Evolutionary conservation across 1,284 basidiomycete genomes (phyloP).

Genomic region (Heimioporus retisporus): DNA sequence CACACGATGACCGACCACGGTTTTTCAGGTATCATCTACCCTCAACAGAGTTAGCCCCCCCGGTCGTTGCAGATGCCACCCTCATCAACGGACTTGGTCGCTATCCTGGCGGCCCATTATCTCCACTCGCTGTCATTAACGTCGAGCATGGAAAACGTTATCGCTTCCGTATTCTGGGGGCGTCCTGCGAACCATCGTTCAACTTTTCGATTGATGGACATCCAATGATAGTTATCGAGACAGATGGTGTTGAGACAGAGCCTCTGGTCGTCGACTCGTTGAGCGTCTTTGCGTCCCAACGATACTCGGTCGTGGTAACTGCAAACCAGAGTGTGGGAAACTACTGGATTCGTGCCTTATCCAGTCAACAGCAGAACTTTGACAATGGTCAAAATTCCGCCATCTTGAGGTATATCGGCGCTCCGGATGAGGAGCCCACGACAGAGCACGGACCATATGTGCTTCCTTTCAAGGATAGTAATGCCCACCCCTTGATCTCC

Average conservation of each 20-base stretch:
- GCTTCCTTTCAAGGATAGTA: constrained; percentile 40
- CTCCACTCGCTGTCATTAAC: constrained; percentile 45
- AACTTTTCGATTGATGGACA: constrained; percentile 56
- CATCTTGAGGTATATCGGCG: constrained; percentile 64
- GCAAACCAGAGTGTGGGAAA: constrained; percentile 48
- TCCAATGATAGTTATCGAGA: constrained; percentile 58
- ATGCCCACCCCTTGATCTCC: constrained; percentile 46
- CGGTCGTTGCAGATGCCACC: constrained; percentile 42
- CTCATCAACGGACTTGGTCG: constrained; percentile 62
- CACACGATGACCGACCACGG: neutral
- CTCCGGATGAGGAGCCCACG: constrained; percentile 53
- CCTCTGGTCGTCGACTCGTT: constrained; percentile 54
- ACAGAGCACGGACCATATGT: constrained; percentile 27
- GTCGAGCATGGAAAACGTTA: constrained; percentile 39
- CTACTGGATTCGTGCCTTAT: constrained; percentile 56
- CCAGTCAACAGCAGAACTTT: constrained; percentile 29
- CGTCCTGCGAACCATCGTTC: constrained; percentile 47
- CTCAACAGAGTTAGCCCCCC: constrained; percentile 10
- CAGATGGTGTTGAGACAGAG: constrained; percentile 54
- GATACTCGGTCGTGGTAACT: constrained; percentile 48
- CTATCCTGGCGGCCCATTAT: constrained; percentile 45
- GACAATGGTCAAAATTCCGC: constrained; percentile 57
- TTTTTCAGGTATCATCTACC: constrained; percentile 41
- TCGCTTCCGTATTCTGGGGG: constrained; percentile 47
- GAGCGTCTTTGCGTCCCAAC: constrained; percentile 52